These are phyloP conservation scores for Pyracantha coccinea DNA, from an alignment of 331 rosid genomes.

Conservation along the genomic window DNA sequence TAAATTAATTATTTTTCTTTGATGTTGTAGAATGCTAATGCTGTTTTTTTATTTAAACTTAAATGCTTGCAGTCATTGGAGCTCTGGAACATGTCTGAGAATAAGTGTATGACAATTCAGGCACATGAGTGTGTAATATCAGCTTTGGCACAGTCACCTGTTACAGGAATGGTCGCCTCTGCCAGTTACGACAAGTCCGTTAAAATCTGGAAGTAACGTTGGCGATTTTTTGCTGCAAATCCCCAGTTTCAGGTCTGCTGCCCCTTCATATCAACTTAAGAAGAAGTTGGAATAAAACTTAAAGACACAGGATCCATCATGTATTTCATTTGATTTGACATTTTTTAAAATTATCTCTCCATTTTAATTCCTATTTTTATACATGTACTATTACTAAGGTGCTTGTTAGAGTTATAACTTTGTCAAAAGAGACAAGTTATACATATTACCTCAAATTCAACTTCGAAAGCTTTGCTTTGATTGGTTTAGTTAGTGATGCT, in stretches of 20 bases:
- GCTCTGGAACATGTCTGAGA: slow-evolving; percentile 81
- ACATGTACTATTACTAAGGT: slow-evolving; percentile 27
- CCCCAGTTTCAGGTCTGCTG: slow-evolving; percentile 19
- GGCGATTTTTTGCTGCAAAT: slow-evolving; percentile 14
- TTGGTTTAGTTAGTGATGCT: neutral
- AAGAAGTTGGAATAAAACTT: slow-evolving; percentile 15
- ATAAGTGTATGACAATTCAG: slow-evolving; percentile 60
- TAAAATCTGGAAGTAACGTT: slow-evolving; percentile 71
- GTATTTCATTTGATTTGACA: slow-evolving; percentile 1
- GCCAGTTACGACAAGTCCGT: slow-evolving; percentile 83
- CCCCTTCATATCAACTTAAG: slow-evolving; percentile 8
- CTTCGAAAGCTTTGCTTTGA: too few relatives aligned
- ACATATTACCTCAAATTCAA: neutral
- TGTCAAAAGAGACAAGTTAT: neutral
- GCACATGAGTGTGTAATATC: slow-evolving; percentile 82
- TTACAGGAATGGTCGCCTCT: slow-evolving; percentile 84
- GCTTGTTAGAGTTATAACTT: slow-evolving; percentile 2
- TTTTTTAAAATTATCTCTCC: neutral
- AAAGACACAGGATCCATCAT: slow-evolving; percentile 2
- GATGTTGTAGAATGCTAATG: neutral
- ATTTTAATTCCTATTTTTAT: slow-evolving; percentile 7
- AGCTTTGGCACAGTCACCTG: slow-evolving; percentile 70
- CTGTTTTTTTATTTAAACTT: neutral
- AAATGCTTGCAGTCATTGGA: slow-evolving; percentile 65
- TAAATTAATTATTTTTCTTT: too few relatives aligned